These are phyloP conservation scores for Helianthus annuus DNA, from an alignment of 129 eudicot genomes.

Conservation along the genomic window HanXRQr2.0-SUNRISE NC_035433.2:137271233-137271732, in stretches of 20 bases:
- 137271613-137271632: neutral
- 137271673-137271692: neutral
- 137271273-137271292: too few species aligned
- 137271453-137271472: slow-evolving; percentile 4
- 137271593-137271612: neutral
- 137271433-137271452: neutral
- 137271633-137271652: neutral
- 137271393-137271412: neutral
- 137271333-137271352: neutral
- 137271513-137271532: neutral
- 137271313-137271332: neutral
- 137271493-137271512: slow-evolving; percentile 5
- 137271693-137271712: too few species aligned
- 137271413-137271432: neutral
- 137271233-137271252: too few species aligned
- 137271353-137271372: neutral
- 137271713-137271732: too few species aligned
- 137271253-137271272: too few species aligned
- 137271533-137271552: neutral
- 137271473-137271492: neutral
- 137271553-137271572: neutral
- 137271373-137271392: neutral
- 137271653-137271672: neutral
- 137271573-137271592: neutral
- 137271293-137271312: too few species aligned